phyloP scores from a whole-genome alignment of 2,329 filamentous ascomycete genomes.

The Paecilomyces dactylethromorphus region DNA sequence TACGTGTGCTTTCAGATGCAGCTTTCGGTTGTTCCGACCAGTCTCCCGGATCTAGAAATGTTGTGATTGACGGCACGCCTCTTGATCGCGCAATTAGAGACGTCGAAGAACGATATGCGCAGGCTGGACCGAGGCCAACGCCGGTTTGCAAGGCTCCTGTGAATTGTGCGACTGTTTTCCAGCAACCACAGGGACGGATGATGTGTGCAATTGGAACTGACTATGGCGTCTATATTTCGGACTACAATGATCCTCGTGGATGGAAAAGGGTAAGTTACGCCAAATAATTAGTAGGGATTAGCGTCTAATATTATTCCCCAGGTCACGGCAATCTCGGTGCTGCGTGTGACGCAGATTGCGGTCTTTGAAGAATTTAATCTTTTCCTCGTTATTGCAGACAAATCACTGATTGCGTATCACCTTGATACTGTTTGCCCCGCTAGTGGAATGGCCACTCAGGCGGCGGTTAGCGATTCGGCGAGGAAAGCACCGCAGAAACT shows the following conservation, averaged over 20 bases:
- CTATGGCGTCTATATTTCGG: constrained; percentile 84
- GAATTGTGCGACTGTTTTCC: constrained; percentile 89
- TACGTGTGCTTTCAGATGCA: constrained; percentile 86
- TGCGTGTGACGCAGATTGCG: constrained; percentile 81
- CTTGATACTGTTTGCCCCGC: constrained; percentile 70
- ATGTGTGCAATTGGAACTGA: constrained; percentile 95
- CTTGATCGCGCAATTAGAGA: constrained; percentile 86
- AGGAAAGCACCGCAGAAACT: constrained; percentile 87
- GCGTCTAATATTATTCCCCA: background rate
- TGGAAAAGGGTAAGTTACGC: constrained; percentile 69
- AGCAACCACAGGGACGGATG: constrained; percentile 68
- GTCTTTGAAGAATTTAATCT: constrained; percentile 94
- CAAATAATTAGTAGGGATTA: background rate
- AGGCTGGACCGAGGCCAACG: constrained; percentile 57
- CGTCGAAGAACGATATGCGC: constrained; percentile 67
- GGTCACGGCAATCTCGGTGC: constrained; percentile 61
- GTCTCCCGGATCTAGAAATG: constrained; percentile 56
- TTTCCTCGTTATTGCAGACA: constrained; percentile 85
- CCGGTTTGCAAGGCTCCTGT: constrained; percentile 81
- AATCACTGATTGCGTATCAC: constrained; percentile 85
- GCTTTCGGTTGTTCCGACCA: constrained; percentile 56
- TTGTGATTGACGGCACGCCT: constrained; percentile 83
- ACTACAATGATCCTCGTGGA: constrained; percentile 79
- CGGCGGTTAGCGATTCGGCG: constrained; percentile 60
- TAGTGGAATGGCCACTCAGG: constrained; percentile 40